Conservation (phyloP, 768 basidiomycete genomes). For the Amanita polypyramis region DNA sequence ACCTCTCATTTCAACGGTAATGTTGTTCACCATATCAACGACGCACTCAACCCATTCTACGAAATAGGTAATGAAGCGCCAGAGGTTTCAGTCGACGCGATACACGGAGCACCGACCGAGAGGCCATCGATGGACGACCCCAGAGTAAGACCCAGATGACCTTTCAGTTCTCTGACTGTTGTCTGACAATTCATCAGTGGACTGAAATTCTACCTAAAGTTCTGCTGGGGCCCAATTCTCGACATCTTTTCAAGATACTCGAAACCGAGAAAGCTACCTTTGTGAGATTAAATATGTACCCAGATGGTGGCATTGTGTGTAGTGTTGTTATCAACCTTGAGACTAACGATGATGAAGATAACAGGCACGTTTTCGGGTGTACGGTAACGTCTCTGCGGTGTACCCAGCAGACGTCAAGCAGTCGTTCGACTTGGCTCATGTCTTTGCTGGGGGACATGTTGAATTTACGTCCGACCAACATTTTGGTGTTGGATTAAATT, state of each 20-base stretch:
- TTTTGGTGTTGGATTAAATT: slow-evolving; percentile 84
- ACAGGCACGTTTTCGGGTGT: slow-evolving; percentile 88
- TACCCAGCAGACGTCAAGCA: slow-evolving; percentile 37
- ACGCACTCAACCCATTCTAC: slow-evolving; percentile 6
- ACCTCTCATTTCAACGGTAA: slow-evolving; percentile 92
- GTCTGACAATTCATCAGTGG: slow-evolving; percentile 49
- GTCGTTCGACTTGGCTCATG: slow-evolving; percentile 80
- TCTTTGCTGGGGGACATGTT: slow-evolving; percentile 81
- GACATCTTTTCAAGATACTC: slow-evolving; percentile 77
- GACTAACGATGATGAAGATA: not conserved
- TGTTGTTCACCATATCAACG: slow-evolving; percentile 4
- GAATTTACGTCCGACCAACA: slow-evolving; percentile 89
- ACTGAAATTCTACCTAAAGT: slow-evolving; percentile 64
- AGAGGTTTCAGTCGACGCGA: slow-evolving; percentile 60
- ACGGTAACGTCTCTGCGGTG: slow-evolving; percentile 66
- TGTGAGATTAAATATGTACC: slow-evolving; percentile 91
- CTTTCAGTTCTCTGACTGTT: not conserved
- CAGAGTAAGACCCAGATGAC: slow-evolving; percentile 31
- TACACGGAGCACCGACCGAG: slow-evolving; percentile 32
- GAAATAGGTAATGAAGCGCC: slow-evolving; percentile 80
- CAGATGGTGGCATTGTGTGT: slow-evolving; percentile 93
- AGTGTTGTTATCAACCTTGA: slow-evolving; percentile 2
- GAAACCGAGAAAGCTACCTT: slow-evolving; percentile 48
- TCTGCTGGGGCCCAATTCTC: slow-evolving; percentile 70
- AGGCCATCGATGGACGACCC: slow-evolving; percentile 37